These are phyloP conservation scores for Mariannaea elegans DNA, from an alignment of 2,329 filamentous ascomycete species.

Conservation along the genomic window DNA sequence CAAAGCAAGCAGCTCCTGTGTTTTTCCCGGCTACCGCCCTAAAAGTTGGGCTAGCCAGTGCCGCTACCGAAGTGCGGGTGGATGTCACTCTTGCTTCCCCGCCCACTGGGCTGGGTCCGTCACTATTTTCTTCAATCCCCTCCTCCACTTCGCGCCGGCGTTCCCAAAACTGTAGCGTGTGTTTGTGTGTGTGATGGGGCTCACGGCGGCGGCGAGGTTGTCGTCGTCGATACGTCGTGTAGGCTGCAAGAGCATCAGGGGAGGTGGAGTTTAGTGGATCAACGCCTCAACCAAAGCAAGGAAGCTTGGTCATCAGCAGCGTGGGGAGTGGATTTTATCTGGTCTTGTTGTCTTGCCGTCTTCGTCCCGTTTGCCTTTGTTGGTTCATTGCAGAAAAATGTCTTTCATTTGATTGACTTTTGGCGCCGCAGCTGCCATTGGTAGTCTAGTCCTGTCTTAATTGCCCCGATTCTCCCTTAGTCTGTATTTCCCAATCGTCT, in stretches of 20 bases:
- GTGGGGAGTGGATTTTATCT: slow-evolving; percentile 4
- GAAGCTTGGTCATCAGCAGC: slow-evolving; percentile 2
- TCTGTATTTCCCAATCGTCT: slow-evolving; percentile 10
- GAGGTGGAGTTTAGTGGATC: slow-evolving; percentile 8
- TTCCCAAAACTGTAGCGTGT: slow-evolving; percentile 19
- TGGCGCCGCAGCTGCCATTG: slow-evolving; percentile 15
- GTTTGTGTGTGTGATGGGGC: not conserved
- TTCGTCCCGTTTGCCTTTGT: no score
- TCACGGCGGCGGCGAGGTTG: slow-evolving; percentile 4
- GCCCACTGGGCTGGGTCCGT: slow-evolving; percentile 24
- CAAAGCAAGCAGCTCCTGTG: no score
- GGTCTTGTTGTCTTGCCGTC: slow-evolving; percentile 3
- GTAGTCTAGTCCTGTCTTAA: slow-evolving; percentile 20
- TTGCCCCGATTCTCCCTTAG: not conserved
- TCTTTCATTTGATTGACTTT: slow-evolving; percentile 14
- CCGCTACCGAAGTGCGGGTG: slow-evolving; percentile 28
- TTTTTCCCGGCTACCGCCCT: no score
- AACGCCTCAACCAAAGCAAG: not conserved
- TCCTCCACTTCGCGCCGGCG: not conserved
- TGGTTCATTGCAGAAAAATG: slow-evolving; percentile 18
- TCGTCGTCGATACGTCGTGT: slow-evolving; percentile 12
- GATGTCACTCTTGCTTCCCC: not conserved
- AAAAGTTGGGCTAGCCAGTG: slow-evolving; percentile 29
- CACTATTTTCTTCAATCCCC: slow-evolving; percentile 10
- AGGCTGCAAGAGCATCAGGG: not conserved